Evolutionary conservation across 768 basidiomycete species (phyloP).

Genomic region (Mycena galericulata): DNA sequence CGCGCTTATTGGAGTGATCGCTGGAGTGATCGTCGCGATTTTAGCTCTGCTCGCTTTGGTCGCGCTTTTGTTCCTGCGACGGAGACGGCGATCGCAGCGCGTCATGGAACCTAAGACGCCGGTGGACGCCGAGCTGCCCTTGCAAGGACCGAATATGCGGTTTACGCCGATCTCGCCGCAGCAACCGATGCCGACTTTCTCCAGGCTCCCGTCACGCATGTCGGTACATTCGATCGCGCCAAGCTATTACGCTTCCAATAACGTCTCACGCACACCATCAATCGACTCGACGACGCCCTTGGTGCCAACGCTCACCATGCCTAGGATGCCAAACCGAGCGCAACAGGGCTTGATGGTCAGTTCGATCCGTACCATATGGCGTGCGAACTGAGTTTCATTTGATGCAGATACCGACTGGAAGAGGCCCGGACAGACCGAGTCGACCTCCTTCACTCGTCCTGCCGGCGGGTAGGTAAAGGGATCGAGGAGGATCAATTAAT

Average conservation of each 20-base stretch:
- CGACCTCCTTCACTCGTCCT: constrained; percentile 25
- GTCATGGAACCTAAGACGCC: constrained; percentile 22
- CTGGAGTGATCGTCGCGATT: background rate
- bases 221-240: constrained; percentile 51
- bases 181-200: constrained; percentile 32
- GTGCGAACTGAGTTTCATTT: constrained; percentile 7
- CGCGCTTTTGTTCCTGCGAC: constrained; percentile 42
- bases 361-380: constrained; percentile 18
- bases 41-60: constrained; percentile 35
- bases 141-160: constrained; percentile 35
- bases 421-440: constrained; percentile 24
- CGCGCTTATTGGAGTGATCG: constrained; percentile 25
- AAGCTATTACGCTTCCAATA: constrained; percentile 47
- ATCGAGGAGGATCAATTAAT: background rate
- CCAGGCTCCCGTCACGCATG: constrained; percentile 18
- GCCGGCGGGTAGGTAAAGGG: constrained; percentile 7
- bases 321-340: constrained; percentile 24
- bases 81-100: constrained; percentile 39
- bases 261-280: constrained; percentile 31
- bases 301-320: constrained; percentile 36
- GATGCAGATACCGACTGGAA: constrained; percentile 24
- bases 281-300: constrained; percentile 42
- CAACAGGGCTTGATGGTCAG: constrained; percentile 34
- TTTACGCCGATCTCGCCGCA: constrained; percentile 31
- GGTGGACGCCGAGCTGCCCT: constrained; percentile 39